Percentiles rank a stretch among this genome's conserved stretches.
These are phyloP conservation scores for Dictyostelium citrinum DNA, from an alignment of 78 protist genomes.

Conservation along the genomic window DNA sequence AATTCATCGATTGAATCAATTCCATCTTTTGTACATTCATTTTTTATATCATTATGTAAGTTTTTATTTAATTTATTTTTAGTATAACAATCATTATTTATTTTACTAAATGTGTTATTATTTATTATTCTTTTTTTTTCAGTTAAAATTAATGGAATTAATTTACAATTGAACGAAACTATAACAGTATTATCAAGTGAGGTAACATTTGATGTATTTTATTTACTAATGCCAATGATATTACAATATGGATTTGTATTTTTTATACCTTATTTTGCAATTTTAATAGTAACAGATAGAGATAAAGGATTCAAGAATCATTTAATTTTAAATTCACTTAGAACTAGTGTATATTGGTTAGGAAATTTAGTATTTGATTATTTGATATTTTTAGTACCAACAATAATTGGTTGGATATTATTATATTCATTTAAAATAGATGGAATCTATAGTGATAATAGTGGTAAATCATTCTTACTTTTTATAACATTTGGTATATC, in stretches of 20 bases:
- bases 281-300: slow-evolving; percentile 13
- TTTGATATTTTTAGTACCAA: background rate
- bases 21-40: background rate
- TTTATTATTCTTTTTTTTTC: no score
- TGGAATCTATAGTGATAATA: slow-evolving; percentile 29
- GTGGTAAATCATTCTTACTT: slow-evolving; percentile 29
- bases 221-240: background rate
- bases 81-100: no score
- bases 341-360: background rate
- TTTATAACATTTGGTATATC: slow-evolving; percentile 23
- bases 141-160: background rate
- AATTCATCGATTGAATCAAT: background rate
- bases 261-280: slow-evolving; percentile 30
- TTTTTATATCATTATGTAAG: background rate
- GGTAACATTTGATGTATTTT: background rate
- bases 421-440: background rate
- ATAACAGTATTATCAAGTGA: background rate
- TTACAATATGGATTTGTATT: slow-evolving; percentile 38
- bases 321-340: slow-evolving; percentile 25
- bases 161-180: background rate
- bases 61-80: no score
- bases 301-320: slow-evolving; percentile 45
- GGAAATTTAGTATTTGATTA: background rate
- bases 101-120: no score
- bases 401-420: background rate